phyloP scores from a whole-genome alignment of 2,329 filamentous ascomycete species.

The Aureobasidium mangrovei region DNA sequence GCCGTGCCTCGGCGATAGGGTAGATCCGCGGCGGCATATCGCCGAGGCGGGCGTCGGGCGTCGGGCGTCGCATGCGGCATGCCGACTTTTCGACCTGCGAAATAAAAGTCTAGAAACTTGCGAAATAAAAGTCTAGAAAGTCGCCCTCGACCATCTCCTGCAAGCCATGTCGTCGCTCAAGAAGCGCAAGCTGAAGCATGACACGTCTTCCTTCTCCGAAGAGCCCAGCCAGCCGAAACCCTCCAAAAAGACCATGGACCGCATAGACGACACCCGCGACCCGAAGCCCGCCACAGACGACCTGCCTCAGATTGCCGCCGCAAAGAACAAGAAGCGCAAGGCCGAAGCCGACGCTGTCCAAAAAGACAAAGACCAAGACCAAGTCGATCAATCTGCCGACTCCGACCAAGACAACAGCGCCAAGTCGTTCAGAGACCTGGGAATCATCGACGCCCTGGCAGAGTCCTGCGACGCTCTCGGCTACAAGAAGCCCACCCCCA shows the following conservation, averaged over 20 bases:
- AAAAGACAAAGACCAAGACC: conserved; percentile 22
- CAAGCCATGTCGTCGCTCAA: conserved; percentile 33
- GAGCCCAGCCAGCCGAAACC: conserved; percentile 13
- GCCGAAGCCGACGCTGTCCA: conserved; percentile 17
- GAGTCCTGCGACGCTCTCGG: conserved; percentile 77
- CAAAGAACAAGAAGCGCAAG: conserved; percentile 5
- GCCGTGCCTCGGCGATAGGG: too few relatives aligned
- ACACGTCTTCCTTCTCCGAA: conserved; percentile 10
- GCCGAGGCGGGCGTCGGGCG: too few relatives aligned
- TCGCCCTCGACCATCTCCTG: background rate
- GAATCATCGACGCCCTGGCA: conserved; percentile 77
- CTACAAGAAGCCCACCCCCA: conserved; percentile 80
- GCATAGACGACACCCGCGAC: conserved; percentile 6
- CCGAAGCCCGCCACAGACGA: background rate
- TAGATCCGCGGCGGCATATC: too few relatives aligned
- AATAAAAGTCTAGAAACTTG: background rate
- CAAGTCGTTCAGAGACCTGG: conserved; percentile 63
- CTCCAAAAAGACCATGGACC: conserved; percentile 13
- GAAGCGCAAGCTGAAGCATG: conserved; percentile 33
- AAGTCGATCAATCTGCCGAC: conserved; percentile 22
- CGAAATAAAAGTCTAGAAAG: background rate
- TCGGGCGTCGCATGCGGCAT: too few relatives aligned
- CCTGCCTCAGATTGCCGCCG: background rate
- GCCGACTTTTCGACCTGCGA: too few relatives aligned
- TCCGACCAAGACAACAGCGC: conserved; percentile 17